Percentiles rank a stretch among this genome's conserved stretches.
phyloP scores from a whole-genome alignment of 176 grass and related monocot species.

The Microstegium vimineum region DNA sequence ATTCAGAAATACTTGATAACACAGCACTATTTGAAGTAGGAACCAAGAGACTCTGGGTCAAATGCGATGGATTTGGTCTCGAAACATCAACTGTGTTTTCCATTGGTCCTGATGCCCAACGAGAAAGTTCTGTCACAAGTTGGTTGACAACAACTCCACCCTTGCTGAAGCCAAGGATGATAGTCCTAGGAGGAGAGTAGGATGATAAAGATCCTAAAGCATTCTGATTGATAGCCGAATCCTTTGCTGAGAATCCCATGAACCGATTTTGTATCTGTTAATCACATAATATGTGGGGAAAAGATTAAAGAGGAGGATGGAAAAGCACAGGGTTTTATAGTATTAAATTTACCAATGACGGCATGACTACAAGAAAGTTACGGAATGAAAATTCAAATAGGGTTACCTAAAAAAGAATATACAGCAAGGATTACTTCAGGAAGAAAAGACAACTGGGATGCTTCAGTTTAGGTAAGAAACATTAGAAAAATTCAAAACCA shows the following conservation, averaged over 20 bases:
- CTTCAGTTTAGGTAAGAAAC: neutral
- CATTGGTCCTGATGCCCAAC: constrained; percentile 14
- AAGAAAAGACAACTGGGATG: neutral
- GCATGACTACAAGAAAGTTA: neutral
- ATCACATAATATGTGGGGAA: constrained; percentile 5
- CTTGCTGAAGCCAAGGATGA: constrained; percentile 89
- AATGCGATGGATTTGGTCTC: neutral
- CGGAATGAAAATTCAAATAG: neutral
- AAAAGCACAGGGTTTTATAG: neutral
- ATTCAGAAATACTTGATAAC: constrained; percentile 63
- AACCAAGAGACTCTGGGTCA: constrained; percentile 21
- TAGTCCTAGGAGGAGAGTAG: constrained; percentile 37
- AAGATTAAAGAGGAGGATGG: neutral
- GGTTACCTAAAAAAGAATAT: neutral
- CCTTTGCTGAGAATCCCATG: constrained; percentile 19
- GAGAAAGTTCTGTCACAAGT: constrained; percentile 69
- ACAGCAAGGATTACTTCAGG: neutral
- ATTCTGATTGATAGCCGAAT: constrained; percentile 11
- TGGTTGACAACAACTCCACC: constrained; percentile 85
- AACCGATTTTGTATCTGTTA: constrained; percentile 47
- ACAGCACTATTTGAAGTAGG: constrained; percentile 43
- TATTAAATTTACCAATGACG: neutral
- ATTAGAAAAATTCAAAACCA: neutral
- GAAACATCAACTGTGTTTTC: constrained; percentile 1
- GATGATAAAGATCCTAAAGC: constrained; percentile 1